Evolutionary conservation across 1,139 yeast species (phyloP), one percentile per base, ranked within the genome.

Genomic region (Zygosaccharomyces sapae): DNA sequence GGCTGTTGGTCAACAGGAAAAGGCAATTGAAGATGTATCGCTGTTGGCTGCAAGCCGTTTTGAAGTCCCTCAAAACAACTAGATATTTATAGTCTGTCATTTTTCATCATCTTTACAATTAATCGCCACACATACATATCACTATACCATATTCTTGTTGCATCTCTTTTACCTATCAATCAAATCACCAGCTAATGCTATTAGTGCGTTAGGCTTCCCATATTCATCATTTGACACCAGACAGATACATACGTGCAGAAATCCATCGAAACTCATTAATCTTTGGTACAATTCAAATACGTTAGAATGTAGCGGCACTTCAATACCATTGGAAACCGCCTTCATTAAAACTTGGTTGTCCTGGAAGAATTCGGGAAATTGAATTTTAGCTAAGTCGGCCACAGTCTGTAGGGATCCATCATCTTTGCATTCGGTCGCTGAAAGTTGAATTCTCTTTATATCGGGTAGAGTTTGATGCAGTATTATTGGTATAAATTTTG

Each of bases 41-140:
- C 59, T 88, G 89, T 53, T 92, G 99, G 99, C 71, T 92, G 50
- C 98, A 92, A 68, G 97, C 94, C 2, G 89, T 86, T 34, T 90
- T 65, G 76, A 72, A 49, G 77, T 69, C 27, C 52, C 52, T 3
- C 30, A 43, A 18, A 18, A 25, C 40, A 20, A 16, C 20, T 37
- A 25, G 40, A 24, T 37, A 8, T 37, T 37, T 3, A 34, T 53
- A 34, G 41, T 12, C 10, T n/a, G 20, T 10, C 13, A 12, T 24
- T 22, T 16, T 24, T 25, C 29, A 27, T 5, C 30, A 20, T 36
- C 16, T 13, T 13, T 36, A 37, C 33, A 8, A 38, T 6, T 20
- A 13, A 9, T 9, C 36, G 22, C 20, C 20, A 19, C 12, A 8
- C 22, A 33, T 33, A n/a, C 22, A 18, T 38, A n/a, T 16, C 9